Percentiles rank a stretch among this genome's conserved stretches.
Conservation (phyloP, 306 rosid genomes). For the Trichosanthes cucumerina region DNA sequence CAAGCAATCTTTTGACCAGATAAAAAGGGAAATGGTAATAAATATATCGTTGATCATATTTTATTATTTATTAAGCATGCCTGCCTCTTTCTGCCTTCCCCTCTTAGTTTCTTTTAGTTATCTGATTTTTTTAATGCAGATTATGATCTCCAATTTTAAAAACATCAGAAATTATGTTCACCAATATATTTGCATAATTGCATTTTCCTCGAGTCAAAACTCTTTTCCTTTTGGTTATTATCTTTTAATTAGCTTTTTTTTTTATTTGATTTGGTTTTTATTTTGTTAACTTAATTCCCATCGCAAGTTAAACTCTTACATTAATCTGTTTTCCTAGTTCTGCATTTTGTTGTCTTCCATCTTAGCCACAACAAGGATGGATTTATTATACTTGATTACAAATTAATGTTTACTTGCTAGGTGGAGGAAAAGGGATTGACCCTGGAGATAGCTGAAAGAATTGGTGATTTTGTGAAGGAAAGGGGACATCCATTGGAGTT, state of each 20-base stretch:
- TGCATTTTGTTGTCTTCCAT: background rate
- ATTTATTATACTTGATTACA: conserved; percentile 2
- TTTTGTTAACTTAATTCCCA: background rate
- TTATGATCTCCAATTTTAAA: background rate
- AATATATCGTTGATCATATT: background rate
- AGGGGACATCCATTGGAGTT: conserved; percentile 71
- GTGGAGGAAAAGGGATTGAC: conserved; percentile 84
- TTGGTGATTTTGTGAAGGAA: conserved; percentile 66
- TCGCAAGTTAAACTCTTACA: background rate
- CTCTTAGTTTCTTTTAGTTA: background rate
- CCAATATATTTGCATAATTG: background rate
- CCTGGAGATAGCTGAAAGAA: conserved; percentile 66
- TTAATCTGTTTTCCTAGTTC: background rate
- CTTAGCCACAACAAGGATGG: background rate
- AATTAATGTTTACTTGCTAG: conserved; percentile 27
- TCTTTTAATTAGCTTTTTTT: background rate
- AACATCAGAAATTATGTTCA: no score
- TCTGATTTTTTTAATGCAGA: background rate
- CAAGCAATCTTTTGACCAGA: conserved; percentile 79
- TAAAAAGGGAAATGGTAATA: conserved; percentile 79
- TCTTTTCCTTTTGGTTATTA: background rate
- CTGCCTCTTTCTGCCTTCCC: background rate
- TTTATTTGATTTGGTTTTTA: background rate
- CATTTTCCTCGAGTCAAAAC: background rate
- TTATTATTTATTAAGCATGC: background rate